These are phyloP conservation scores for Phytopythium montanum DNA, from an alignment of 352 stramenopile species.

Conservation along the genomic window DNA sequence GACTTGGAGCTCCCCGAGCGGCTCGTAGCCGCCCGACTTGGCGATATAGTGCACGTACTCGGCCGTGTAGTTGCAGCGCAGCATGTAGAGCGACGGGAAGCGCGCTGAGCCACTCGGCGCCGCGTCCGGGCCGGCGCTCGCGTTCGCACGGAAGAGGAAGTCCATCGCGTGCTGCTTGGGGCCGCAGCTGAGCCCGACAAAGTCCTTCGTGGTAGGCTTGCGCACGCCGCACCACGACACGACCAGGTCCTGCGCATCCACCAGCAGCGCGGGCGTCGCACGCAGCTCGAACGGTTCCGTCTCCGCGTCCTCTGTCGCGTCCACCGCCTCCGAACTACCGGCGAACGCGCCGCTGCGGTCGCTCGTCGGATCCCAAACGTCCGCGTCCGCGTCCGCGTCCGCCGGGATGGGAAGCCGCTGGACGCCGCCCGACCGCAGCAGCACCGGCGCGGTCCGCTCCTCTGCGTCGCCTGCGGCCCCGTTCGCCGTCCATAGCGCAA, in stretches of 20 bases:
- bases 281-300: constrained; percentile 17
- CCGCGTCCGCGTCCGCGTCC: constrained; percentile 4
- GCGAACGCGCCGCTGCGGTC: constrained; percentile 14
- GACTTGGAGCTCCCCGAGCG: constrained; percentile 38
- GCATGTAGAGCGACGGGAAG: constrained; percentile 71
- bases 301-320: constrained; percentile 1
- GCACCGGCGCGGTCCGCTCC: constrained; percentile 1
- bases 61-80: constrained; percentile 68
- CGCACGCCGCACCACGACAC: constrained; percentile 55
- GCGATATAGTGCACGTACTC: constrained; percentile 60
- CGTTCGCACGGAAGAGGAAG: constrained; percentile 39
- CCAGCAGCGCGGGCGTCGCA: constrained; percentile 41
- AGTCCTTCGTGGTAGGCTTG: constrained; percentile 49
- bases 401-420: not conserved
- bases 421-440: not conserved
- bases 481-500: not conserved
- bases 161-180: constrained; percentile 43
- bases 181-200: constrained; percentile 68
- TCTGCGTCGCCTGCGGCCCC: not conserved
- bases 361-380: constrained; percentile 18
- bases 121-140: constrained; percentile 23
- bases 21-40: constrained; percentile 30
- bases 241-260: constrained; percentile 69
- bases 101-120: constrained; percentile 35
- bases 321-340: not conserved